Evolutionary conservation across 805 yeast genomes (phyloP), one percentile per base, ranked within the genome.

Genomic region (Candida loeiensis): DNA sequence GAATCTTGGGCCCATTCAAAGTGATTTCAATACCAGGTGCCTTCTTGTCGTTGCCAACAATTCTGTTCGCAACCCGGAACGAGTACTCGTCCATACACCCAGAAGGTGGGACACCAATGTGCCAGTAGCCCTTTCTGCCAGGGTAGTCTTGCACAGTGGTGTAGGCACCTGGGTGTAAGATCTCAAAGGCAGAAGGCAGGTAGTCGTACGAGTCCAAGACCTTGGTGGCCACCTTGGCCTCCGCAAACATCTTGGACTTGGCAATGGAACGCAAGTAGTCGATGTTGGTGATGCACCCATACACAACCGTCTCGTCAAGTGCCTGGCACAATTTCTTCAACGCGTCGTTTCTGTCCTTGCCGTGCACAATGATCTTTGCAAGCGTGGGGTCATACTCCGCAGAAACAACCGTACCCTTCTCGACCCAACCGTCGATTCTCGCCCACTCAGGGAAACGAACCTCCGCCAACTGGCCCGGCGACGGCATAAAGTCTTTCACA

Each of bases 71-170:
- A 46, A 87, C 61, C 54, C 96, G 75, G 70, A 90, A 90, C 4
- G 97, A 81, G 54, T 82, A 90, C 45, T 81, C 77, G 64, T 91
- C 99, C 98, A 91, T 93, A 44, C 98, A 96, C 34, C 99, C 99
- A 29, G 96, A 87, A 6, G 98, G 98, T 18, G 99, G 99, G 41
- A 91, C 98, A 60, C 99, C 99, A 51, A 85, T 76, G 56, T 85
- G 80, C 95, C 95, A 85, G 60, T 73, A 73, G n/a, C 88, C 83
- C 40, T 72, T 71, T 69, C 99, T 82, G 53, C 99, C 99, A 2
- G 98, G 97, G 62, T 81, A 93, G 63, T 93, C 99, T 68, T 91
- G 99, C 36, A 91, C 91, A 3, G 96, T 86, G 26, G 98, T 91
- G 64, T 88, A 88, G 30, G 96, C 91, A 45, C 77, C 77, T 2